Percentiles rank a stretch among this genome's conserved stretches.
phyloP scores from a whole-genome alignment of 495 filamentous ascomycete species.

The Cairneyella variabilis region DNA sequence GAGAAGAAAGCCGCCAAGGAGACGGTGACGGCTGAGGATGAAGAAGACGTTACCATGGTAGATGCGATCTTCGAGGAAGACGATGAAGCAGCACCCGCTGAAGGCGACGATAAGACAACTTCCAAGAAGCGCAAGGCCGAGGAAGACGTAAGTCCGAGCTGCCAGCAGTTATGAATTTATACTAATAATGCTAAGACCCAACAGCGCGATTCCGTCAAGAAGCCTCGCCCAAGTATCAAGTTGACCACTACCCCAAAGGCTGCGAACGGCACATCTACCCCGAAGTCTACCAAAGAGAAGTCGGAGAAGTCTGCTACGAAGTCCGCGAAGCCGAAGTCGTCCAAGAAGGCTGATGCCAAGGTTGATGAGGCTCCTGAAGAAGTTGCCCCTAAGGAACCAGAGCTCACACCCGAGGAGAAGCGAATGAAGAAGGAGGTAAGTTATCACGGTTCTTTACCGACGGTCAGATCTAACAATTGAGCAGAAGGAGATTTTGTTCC shows the following conservation, averaged over 20 bases:
- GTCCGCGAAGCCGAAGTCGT: slow-evolving; percentile 56
- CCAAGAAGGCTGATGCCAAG: slow-evolving; percentile 61
- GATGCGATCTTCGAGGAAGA: slow-evolving; percentile 45
- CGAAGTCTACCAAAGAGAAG: slow-evolving; percentile 45
- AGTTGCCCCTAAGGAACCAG: slow-evolving; percentile 35
- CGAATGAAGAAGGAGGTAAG: slow-evolving; percentile 56
- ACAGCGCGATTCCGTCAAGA: slow-evolving; percentile 62
- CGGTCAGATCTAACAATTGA: background rate
- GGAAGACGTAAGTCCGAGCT: slow-evolving; percentile 37
- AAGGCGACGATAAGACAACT: slow-evolving; percentile 56
- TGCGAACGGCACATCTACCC: slow-evolving; percentile 44
- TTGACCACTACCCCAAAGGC: slow-evolving; percentile 51
- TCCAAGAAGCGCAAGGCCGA: slow-evolving; percentile 72
- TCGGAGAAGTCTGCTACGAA: slow-evolving; percentile 49
- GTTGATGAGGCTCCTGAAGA: slow-evolving; percentile 19
- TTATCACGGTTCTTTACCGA: background rate
- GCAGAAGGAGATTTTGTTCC: slow-evolving; percentile 70
- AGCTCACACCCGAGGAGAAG: slow-evolving; percentile 45
- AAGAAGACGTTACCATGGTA: slow-evolving; percentile 73
- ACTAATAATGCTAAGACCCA: slow-evolving; percentile 44
- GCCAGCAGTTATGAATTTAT: slow-evolving; percentile 29
- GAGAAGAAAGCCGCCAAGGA: slow-evolving; percentile 31
- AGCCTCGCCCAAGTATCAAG: slow-evolving; percentile 54
- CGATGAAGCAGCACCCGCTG: slow-evolving; percentile 36
- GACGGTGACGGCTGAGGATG: slow-evolving; percentile 38